These are phyloP conservation scores for Xylaria digitata DNA, from an alignment of 2,329 filamentous ascomycete genomes.

Conservation along the genomic window DNA sequence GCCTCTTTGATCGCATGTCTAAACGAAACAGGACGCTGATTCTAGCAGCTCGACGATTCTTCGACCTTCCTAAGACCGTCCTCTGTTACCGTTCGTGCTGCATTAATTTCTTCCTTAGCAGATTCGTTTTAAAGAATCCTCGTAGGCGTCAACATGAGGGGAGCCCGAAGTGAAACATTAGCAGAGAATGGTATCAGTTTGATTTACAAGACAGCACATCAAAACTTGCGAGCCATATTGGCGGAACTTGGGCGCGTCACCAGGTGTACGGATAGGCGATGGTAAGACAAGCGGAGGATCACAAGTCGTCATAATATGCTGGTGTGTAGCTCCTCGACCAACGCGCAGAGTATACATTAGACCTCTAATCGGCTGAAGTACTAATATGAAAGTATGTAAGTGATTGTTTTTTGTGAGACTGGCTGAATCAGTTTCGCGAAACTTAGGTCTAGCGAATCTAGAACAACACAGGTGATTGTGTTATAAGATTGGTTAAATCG, in stretches of 20 bases:
- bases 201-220: not conserved
- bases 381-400: too few relatives aligned
- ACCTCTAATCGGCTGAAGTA: not conserved
- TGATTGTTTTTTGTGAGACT: too few relatives aligned
- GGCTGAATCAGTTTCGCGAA: too few relatives aligned
- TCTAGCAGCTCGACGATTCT: constrained; percentile 9
- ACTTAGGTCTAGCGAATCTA: not conserved
- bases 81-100: not conserved
- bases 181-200: not conserved
- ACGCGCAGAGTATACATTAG: constrained; percentile 4
- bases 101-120: too few relatives aligned
- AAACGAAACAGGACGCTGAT: not conserved
- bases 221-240: not conserved
- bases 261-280: too few relatives aligned
- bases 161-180: too few relatives aligned
- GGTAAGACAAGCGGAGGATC: too few relatives aligned
- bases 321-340: not conserved
- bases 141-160: not conserved
- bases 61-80: not conserved
- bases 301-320: constrained; percentile 1
- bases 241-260: too few relatives aligned
- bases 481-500: not conserved
- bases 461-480: not conserved
- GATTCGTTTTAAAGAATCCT: too few relatives aligned
- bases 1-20: not conserved